Evolutionary conservation across 1,139 yeast species (phyloP), one percentile per base, ranked within the genome.

Genomic region (Blastobotrys ciferrii): DNA sequence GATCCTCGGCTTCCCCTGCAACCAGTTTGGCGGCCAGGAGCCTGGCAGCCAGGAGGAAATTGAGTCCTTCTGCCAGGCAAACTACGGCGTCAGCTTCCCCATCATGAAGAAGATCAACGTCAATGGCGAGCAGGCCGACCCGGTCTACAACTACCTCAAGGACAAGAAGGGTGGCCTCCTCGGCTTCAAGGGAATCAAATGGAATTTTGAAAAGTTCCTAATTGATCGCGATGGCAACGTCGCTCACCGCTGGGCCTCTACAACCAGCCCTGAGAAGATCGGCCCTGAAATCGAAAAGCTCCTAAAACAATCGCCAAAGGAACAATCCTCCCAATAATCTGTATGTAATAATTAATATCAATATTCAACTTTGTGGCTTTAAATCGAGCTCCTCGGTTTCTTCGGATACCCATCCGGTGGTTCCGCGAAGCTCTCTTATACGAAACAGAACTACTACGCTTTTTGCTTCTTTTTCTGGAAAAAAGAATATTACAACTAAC

Each of bases 201-300:
- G 98, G 98, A 92, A 92, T 72, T 92, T 91, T 65, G 98, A 91
- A 68, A 92, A 92, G 73, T 92, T 92, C 71, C 61, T 92, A 46
- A 66, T 92, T 48, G 82, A 83, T 65, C 76, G 76, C 60, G 61
- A 79, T 2, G 98, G 98, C 45, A 65, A 77, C 1, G 96, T 89
- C 39, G 79, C 78, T 42, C 75, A 74, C 50, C 78, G 98, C 64
- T 87, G 76, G 68, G 76, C 82, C 5, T 80, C 95, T 4, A 71
- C 81, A 49, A 80, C 87, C 25, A 74, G 82, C 43, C 98, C 98
- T 25, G 60, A 70, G 33, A 70, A 75, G 14, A 65, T 86, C 42
- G 84, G 78, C 58, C 57, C 67, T 23, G 68, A 72, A 25, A 73
- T 85, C 47, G 73, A 72, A 58, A 64, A 67, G 51, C 68, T 80